A percentile compares a stretch with the other conserved stretches of the same genome.
Conservation (phyloP, 805 yeast genomes). For the Saccharomycopsis schoenii region DNA sequence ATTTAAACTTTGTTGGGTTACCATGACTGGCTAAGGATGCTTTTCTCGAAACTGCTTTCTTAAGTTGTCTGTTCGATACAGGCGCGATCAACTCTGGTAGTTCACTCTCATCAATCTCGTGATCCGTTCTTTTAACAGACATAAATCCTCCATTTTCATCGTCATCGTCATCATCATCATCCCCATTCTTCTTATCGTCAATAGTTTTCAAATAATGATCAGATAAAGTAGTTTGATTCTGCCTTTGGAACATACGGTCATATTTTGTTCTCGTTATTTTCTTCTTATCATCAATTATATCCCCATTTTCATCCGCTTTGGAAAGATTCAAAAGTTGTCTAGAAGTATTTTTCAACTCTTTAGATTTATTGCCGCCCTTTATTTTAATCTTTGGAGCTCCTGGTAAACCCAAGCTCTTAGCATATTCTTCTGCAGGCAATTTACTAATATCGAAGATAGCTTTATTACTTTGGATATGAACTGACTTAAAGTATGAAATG, state of each 20-base stretch:
- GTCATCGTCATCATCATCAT: constrained; percentile 35
- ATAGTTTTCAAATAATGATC: constrained; percentile 79
- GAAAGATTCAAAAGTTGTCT: constrained; percentile 54
- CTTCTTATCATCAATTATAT: constrained; percentile 31
- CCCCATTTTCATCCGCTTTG: constrained; percentile 58
- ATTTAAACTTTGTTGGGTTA: constrained; percentile 66
- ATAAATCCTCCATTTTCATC: constrained; percentile 67
- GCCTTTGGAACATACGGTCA: constrained; percentile 91
- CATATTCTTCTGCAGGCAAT: constrained; percentile 74
- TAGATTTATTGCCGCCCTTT: constrained; percentile 39
- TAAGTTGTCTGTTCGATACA: constrained; percentile 74
- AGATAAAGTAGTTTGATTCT: constrained; percentile 84
- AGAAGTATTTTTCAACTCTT: constrained; percentile 73
- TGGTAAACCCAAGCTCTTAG: constrained; percentile 84
- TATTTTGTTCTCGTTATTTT: constrained; percentile 67
- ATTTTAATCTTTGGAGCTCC: constrained; percentile 92
- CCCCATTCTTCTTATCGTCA: constrained; percentile 27
- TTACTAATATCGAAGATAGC: constrained; percentile 71
- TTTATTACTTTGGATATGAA: constrained; percentile 80
- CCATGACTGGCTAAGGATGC: constrained; percentile 51
- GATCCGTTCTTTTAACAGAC: constrained; percentile 70
- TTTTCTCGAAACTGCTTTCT: constrained; percentile 82
- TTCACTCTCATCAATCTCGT: constrained; percentile 53
- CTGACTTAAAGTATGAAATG: constrained; percentile 78
- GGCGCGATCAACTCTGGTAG: constrained; percentile 53